Evolutionary conservation across 495 filamentous ascomycete genomes (phyloP).

Genomic region (Neurospora pannonica): DNA sequence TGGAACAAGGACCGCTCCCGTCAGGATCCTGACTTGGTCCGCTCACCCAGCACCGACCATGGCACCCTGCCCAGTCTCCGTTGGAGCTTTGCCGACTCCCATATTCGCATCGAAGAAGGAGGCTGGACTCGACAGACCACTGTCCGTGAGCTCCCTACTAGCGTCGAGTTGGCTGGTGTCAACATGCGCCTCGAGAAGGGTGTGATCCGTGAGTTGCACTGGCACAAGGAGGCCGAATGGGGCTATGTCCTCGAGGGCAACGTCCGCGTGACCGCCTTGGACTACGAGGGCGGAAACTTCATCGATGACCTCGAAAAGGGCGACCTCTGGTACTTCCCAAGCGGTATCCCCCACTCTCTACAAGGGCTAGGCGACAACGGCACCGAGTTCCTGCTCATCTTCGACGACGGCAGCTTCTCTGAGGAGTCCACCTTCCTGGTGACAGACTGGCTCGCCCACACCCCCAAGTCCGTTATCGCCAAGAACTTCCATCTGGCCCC

Average conservation of each 20-base stretch:
- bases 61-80: slow-evolving; percentile 54
- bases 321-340: slow-evolving; percentile 70
- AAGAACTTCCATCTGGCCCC: slow-evolving; percentile 57
- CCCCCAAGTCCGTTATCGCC: slow-evolving; percentile 50
- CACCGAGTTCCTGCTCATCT: slow-evolving; percentile 62
- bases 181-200: slow-evolving; percentile 60
- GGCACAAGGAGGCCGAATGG: slow-evolving; percentile 67
- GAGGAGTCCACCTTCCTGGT: slow-evolving; percentile 63
- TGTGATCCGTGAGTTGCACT: slow-evolving; percentile 65
- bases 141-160: slow-evolving; percentile 48
- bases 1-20: slow-evolving; percentile 53
- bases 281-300: slow-evolving; percentile 59
- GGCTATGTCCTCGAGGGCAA: slow-evolving; percentile 53
- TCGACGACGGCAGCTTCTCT: slow-evolving; percentile 59
- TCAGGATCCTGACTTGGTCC: slow-evolving; percentile 54
- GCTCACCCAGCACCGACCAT: slow-evolving; percentile 56
- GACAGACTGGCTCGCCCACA: slow-evolving; percentile 59
- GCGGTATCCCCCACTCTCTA: slow-evolving; percentile 59
- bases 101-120: slow-evolving; percentile 58
- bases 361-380: slow-evolving; percentile 57
- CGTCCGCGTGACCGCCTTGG: slow-evolving; percentile 54
- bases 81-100: slow-evolving; percentile 61
- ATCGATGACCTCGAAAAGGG: slow-evolving; percentile 61
- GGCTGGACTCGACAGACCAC: slow-evolving; percentile 63
- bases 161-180: slow-evolving; percentile 52